Evolutionary conservation across 2,329 filamentous ascomycete species (phyloP), one percentile per base, ranked within the genome.

Genomic region (Helotiales sp.): DNA sequence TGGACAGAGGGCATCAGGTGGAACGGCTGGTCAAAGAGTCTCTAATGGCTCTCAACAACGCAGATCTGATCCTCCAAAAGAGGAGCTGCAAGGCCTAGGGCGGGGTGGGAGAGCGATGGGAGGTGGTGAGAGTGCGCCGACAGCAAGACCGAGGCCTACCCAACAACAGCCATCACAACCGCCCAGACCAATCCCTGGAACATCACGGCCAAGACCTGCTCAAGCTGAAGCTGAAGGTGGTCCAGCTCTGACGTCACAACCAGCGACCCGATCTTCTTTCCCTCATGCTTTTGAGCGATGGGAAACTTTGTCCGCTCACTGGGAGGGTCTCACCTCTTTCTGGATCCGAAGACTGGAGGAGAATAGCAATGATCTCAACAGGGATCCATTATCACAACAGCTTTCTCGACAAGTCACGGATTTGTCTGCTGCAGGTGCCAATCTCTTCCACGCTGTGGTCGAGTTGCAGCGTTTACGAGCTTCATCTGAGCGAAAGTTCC

Each of bases 221-320:
- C 28, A 66, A 54, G 66, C 50, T 28, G 55, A 43, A 30, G 50
- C 66, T 40, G 57, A 62, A 58, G 50, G 66, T 8, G 69, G 54
- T 22, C 65, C 68, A 17, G 59, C 69, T 32, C 49, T 49, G 47
- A 6, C 62, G 22, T 54, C 64, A 52, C 11, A 67, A 47, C 30
- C 61, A 34, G 66, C 66, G 13, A 54, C 54, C 28, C 83, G 89
- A 65, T 92, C 91, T 55, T 89, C 90, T 0, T 98, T 99, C 72
- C 96, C 96, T 0, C 96, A 98, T 79, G 96, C 96, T 0, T 99
- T 99, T 75, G 95, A 99, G 79, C 87, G 96, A 68, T 99, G 96
- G 96, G 96, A 99, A 78, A 95, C 93, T 0, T 82, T 99, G 2
- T 99, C 96, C 0, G 96, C 96, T 6, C 95, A 98, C 74, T 99